Conservation (phyloP, 2,329 filamentous ascomycete genomes). For the Claviceps quebecensis region DNA sequence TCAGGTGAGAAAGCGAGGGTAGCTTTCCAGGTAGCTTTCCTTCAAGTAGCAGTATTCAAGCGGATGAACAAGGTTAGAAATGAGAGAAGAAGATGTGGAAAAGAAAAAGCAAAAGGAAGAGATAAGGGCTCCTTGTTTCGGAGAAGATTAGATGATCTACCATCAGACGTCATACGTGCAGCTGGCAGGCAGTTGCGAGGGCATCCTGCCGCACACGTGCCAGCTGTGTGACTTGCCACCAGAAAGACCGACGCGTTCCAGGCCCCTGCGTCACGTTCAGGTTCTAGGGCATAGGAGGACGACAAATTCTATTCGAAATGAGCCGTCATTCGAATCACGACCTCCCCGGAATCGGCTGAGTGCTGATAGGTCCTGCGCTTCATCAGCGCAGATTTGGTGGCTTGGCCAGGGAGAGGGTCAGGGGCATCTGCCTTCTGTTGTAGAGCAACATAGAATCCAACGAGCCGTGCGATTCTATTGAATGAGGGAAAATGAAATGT, state of each 20-base stretch:
- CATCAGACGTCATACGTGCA: not conserved
- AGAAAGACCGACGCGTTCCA: not conserved
- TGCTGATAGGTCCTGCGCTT: not conserved
- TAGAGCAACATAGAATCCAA: not conserved
- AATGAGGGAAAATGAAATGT: not conserved
- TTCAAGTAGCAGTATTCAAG: not conserved
- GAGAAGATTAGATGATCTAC: slow-evolving; percentile 1
- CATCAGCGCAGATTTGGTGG: not conserved
- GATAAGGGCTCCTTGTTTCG: not conserved
- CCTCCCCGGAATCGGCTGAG: too few species aligned
- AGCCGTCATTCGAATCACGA: not conserved
- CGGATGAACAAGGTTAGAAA: not conserved
- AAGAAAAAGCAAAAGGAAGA: slow-evolving; percentile 3
- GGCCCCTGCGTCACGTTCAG: not conserved
- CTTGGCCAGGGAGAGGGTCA: not conserved
- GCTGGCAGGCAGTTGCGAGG: slow-evolving; percentile 5
- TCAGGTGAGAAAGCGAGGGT: not conserved
- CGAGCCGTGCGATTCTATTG: not conserved
- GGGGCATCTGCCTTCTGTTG: not conserved
- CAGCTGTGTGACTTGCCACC: slow-evolving; percentile 3
- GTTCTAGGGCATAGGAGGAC: too few species aligned
- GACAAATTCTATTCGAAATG: too few species aligned
- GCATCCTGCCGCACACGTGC: slow-evolving; percentile 1
- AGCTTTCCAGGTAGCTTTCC: not conserved
- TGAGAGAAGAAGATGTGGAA: slow-evolving; percentile 1